Evolutionary conservation across 306 rosid species (phyloP).

Genomic region (Chamaecrista fasciculata): DNA sequence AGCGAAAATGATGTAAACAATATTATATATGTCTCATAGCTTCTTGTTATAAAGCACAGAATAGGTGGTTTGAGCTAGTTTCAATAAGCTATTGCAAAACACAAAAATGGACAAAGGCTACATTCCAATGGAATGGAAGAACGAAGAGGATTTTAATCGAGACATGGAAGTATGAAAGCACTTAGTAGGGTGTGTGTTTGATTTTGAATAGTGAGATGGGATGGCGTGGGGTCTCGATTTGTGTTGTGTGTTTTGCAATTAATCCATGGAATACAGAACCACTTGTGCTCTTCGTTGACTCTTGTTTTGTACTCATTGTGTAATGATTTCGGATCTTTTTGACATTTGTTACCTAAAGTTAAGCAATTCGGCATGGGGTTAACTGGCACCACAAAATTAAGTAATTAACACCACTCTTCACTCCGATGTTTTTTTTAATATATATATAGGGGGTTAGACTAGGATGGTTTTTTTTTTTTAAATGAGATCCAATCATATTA

Average conservation of each 20-base stretch:
- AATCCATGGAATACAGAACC: not conserved
- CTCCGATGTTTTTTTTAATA: too few species aligned
- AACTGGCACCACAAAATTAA: not conserved
- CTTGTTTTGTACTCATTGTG: constrained; percentile 37
- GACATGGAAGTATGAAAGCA: not conserved
- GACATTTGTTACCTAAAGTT: constrained; percentile 15
- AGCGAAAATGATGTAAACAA: too few species aligned
- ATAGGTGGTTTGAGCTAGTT: not conserved
- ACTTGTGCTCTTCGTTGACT: constrained; percentile 22
- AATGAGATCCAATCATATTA: too few species aligned
- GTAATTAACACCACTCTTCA: too few species aligned
- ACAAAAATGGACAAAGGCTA: not conserved
- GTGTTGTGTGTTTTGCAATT: not conserved
- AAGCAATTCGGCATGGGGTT: constrained; percentile 14
- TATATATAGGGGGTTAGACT: not conserved
- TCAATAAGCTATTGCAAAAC: not conserved
- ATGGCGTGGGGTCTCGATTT: constrained; percentile 17
- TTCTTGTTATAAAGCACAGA: too few species aligned
- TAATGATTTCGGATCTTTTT: constrained; percentile 28
- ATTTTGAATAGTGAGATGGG: not conserved
- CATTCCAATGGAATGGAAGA: not conserved
- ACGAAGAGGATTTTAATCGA: not conserved
- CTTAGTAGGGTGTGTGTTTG: not conserved
- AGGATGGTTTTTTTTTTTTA: too few species aligned
- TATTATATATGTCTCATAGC: not conserved